phyloP scores from a whole-genome alignment of 2,329 filamentous ascomycete genomes.

The Aspergillus ustus region DNA sequence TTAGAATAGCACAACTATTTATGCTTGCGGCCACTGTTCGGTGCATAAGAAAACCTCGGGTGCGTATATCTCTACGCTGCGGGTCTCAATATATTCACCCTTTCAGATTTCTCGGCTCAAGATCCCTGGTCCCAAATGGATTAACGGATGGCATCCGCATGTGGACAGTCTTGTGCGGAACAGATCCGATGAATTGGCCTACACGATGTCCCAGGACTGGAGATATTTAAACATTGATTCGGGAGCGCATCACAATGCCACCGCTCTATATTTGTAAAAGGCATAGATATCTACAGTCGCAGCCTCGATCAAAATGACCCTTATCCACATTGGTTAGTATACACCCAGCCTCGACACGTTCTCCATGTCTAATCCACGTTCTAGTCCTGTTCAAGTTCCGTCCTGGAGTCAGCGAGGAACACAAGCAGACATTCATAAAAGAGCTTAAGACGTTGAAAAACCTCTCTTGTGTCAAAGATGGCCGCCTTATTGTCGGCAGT shows the following conservation, averaged over 20 bases:
- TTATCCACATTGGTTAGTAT: slow-evolving; percentile 31
- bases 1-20: neutral
- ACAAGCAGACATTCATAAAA: slow-evolving; percentile 51
- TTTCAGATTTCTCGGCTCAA: neutral
- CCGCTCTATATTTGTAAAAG: neutral
- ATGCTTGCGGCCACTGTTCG: neutral
- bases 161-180: neutral
- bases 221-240: neutral
- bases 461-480: slow-evolving; percentile 54
- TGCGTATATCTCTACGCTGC: neutral
- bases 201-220: too few relatives aligned
- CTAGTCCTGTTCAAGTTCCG: slow-evolving; percentile 58
- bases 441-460: slow-evolving; percentile 57
- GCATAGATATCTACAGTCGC: neutral
- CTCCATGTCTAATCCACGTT: neutral
- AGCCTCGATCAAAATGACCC: slow-evolving; percentile 26
- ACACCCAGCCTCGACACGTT: neutral
- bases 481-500: slow-evolving; percentile 57
- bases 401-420: slow-evolving; percentile 45
- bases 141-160: neutral
- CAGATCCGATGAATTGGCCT: neutral
- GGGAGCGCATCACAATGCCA: neutral
- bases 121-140: neutral
- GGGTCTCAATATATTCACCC: neutral
- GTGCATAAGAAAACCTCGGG: neutral